Conservation (phyloP, 2,329 filamentous ascomycete species). For the Penicillium sp. region DNA sequence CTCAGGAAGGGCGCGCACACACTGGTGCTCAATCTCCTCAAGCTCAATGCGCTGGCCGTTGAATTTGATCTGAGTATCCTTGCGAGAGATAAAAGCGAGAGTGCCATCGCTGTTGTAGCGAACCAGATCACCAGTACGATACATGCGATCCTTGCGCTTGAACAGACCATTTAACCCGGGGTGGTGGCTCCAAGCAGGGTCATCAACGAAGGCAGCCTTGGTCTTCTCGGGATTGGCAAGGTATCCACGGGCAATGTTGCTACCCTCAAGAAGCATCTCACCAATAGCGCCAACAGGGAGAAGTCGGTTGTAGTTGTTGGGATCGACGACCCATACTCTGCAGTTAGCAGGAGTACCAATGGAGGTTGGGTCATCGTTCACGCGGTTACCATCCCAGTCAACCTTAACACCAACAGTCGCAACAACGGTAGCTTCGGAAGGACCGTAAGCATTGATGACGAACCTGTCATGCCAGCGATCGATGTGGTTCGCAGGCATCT, state of each 20-base stretch:
- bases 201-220: slow-evolving; percentile 30
- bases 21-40: slow-evolving; percentile 44
- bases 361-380: slow-evolving; percentile 27
- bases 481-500: slow-evolving; percentile 40
- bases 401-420: slow-evolving; percentile 31
- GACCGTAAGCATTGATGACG: slow-evolving; percentile 45
- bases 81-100: slow-evolving; percentile 32
- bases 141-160: slow-evolving; percentile 29
- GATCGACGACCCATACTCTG: slow-evolving; percentile 39
- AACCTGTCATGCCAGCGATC: slow-evolving; percentile 42
- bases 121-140: slow-evolving; percentile 38
- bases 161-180: slow-evolving; percentile 20
- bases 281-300: slow-evolving; percentile 45
- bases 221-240: slow-evolving; percentile 37
- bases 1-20: slow-evolving; percentile 33
- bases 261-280: slow-evolving; percentile 46
- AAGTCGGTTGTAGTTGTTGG: slow-evolving; percentile 33
- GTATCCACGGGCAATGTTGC: slow-evolving; percentile 44
- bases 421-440: slow-evolving; percentile 40
- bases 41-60: slow-evolving; percentile 45
- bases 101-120: slow-evolving; percentile 34
- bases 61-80: slow-evolving; percentile 37
- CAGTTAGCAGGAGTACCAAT: slow-evolving; percentile 36
- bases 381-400: slow-evolving; percentile 26
- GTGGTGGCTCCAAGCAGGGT: slow-evolving; percentile 30